phyloP scores from a whole-genome alignment of 192 early-diverging fungal genomes.

The Backusella morwellensis region DNA sequence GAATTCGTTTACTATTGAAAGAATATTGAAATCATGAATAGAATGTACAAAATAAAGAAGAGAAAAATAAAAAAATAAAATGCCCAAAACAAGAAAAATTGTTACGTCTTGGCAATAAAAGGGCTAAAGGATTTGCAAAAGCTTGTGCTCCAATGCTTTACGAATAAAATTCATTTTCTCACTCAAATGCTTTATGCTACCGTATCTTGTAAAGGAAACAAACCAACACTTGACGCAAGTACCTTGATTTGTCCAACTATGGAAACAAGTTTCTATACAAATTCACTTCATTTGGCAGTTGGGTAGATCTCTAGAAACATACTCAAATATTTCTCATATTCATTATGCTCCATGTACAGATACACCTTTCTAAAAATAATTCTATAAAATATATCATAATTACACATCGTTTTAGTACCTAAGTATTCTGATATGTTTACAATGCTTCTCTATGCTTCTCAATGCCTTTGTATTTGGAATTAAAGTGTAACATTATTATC shows the following conservation, averaged over 20 bases:
- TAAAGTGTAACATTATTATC: background rate
- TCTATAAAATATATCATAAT: background rate
- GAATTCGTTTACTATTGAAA: background rate
- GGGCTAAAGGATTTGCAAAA: too few species aligned
- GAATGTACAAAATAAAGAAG: background rate
- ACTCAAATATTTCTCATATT: background rate
- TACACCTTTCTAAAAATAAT: background rate
- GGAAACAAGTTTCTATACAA: background rate
- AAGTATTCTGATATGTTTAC: background rate
- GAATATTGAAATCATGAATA: background rate
- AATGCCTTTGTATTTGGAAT: background rate
- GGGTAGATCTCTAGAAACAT: too few species aligned
- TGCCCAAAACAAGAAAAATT: background rate
- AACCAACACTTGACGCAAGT: too few species aligned
- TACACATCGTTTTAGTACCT: too few species aligned
- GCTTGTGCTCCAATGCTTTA: background rate
- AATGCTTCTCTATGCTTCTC: background rate
- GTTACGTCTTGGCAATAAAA: background rate
- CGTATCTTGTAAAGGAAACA: background rate
- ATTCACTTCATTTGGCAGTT: background rate
- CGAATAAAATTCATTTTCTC: background rate
- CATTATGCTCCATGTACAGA: background rate
- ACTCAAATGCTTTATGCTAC: background rate
- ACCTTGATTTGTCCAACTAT: background rate
- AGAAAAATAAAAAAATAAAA: background rate